These are phyloP conservation scores for Austroboletus novae-zelandiae DNA, from an alignment of 1,284 basidiomycete genomes.

Conservation along the genomic window DNA sequence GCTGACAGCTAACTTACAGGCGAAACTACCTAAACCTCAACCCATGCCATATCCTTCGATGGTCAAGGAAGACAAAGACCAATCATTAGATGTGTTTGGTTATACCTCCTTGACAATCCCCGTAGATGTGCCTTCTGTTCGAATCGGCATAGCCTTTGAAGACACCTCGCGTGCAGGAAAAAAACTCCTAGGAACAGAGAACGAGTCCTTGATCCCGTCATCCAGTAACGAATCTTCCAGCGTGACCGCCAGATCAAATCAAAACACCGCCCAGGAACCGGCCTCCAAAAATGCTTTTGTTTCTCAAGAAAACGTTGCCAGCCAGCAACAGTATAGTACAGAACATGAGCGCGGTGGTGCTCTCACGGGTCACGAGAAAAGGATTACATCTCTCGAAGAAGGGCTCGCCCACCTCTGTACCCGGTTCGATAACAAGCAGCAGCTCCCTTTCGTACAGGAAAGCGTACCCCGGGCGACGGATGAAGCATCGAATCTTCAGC, in stretches of 20 bases:
- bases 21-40: too few species aligned
- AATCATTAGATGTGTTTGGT: too few species aligned
- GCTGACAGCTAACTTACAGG: too few species aligned
- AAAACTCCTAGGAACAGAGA: conserved; percentile 21
- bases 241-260: conserved; percentile 27
- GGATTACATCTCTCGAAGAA: conserved; percentile 52
- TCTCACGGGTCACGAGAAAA: conserved; percentile 49
- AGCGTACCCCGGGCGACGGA: conserved; percentile 53
- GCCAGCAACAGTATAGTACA: not conserved
- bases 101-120: too few species aligned
- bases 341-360: conserved; percentile 38
- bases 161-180: too few species aligned
- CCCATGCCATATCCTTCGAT: too few species aligned
- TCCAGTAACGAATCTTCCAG: conserved; percentile 21
- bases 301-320: not conserved
- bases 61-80: too few species aligned
- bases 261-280: conserved; percentile 27
- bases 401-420: conserved; percentile 50
- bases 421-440: conserved; percentile 50
- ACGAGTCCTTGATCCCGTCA: conserved; percentile 33
- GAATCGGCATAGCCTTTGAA: too few species aligned
- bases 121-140: too few species aligned
- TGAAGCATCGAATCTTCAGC: conserved; percentile 50
- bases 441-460: conserved; percentile 52
- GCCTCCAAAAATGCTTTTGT: not conserved